phyloP scores from a whole-genome alignment of 495 filamentous ascomycete genomes.

The Lineolata rhizophorae region DNA sequence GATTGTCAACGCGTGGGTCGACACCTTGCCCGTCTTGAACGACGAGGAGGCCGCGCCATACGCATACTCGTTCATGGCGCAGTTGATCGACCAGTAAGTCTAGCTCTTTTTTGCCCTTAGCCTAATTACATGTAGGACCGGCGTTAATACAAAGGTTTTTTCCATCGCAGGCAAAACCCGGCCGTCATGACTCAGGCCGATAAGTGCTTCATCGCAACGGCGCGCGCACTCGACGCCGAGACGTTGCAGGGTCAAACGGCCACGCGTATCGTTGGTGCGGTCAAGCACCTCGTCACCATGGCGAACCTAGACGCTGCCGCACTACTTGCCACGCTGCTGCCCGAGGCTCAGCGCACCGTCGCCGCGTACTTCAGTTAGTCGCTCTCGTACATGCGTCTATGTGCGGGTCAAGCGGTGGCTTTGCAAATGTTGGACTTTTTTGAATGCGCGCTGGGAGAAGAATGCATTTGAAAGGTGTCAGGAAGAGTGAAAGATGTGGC shows the following conservation, averaged over 20 bases:
- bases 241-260: conserved; percentile 70
- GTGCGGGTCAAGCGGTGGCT: no score
- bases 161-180: conserved; percentile 89
- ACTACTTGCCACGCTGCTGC: conserved; percentile 44
- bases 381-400: no score
- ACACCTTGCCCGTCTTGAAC: conserved; percentile 74
- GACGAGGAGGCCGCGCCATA: conserved; percentile 97
- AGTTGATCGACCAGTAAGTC: conserved; percentile 86
- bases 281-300: conserved; percentile 46
- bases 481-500: no score
- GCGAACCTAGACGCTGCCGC: conserved; percentile 49
- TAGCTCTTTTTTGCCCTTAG: conserved; percentile 2
- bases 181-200: conserved; percentile 48
- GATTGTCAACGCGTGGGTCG: conserved; percentile 60
- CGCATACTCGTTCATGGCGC: conserved; percentile 75
- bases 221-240: conserved; percentile 72
- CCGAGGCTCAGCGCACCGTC: conserved; percentile 57
- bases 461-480: no score
- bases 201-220: conserved; percentile 63
- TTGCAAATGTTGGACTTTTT: no score
- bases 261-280: conserved; percentile 44
- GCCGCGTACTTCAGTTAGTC: conserved; percentile 25
- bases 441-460: no score
- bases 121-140: no score
- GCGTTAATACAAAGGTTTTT: neutral